These are phyloP conservation scores for Pulveroboletus sp. DNA, from an alignment of 768 basidiomycete species.

Conservation along the genomic window DNA sequence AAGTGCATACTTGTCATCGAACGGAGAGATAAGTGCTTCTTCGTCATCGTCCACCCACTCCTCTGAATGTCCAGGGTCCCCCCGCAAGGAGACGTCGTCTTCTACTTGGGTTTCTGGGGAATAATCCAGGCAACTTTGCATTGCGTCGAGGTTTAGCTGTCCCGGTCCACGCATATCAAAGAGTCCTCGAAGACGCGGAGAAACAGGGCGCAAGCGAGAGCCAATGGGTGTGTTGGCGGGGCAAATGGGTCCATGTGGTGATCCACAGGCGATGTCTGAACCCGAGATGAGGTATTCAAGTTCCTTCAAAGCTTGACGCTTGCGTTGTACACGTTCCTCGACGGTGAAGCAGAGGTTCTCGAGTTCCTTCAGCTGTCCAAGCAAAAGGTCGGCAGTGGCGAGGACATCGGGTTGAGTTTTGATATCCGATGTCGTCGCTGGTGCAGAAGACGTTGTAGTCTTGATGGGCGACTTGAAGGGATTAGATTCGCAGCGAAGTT, in stretches of 20 bases:
- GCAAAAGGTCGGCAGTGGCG: constrained; percentile 26
- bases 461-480: constrained; percentile 24
- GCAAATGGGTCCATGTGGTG: constrained; percentile 16
- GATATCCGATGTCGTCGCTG: neutral
- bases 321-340: constrained; percentile 22
- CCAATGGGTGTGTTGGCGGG: constrained; percentile 21
- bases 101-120: constrained; percentile 11
- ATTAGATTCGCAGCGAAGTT: constrained; percentile 1
- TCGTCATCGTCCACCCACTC: constrained; percentile 28
- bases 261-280: constrained; percentile 5
- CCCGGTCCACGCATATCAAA: constrained; percentile 29
- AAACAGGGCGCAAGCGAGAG: constrained; percentile 10
- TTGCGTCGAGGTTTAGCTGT: constrained; percentile 16
- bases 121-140: constrained; percentile 25
- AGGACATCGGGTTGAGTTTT: constrained; percentile 19
- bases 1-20: constrained; percentile 22
- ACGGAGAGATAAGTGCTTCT: constrained; percentile 19
- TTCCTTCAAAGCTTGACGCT: constrained; percentile 19
- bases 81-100: constrained; percentile 3
- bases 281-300: constrained; percentile 22
- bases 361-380: constrained; percentile 25
- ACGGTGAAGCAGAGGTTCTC: constrained; percentile 19
- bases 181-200: constrained; percentile 30
- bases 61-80: constrained; percentile 8
- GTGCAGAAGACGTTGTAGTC: neutral